Evolutionary conservation across 352 stramenopile genomes (phyloP).

Genomic region (Phytophthora lateralis): DNA sequence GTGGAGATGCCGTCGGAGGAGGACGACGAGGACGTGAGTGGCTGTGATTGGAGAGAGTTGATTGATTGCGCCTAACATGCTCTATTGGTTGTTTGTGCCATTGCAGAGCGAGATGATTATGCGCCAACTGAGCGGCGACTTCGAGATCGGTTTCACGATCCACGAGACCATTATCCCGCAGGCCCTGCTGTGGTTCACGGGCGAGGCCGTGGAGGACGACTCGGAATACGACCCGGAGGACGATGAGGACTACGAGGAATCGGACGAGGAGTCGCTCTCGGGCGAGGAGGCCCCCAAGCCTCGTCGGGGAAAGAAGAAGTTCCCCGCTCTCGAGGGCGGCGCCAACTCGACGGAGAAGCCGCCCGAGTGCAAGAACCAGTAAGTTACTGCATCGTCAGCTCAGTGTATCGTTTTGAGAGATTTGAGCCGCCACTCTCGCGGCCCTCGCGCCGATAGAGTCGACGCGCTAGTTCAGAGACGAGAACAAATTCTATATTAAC

Average conservation of each 20-base stretch:
- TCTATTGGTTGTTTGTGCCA: conserved; percentile 13
- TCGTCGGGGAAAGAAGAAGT: conserved; percentile 73
- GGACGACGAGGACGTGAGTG: conserved; percentile 79
- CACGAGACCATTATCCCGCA: conserved; percentile 90
- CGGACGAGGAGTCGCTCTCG: conserved; percentile 66
- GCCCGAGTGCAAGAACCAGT: conserved; percentile 91
- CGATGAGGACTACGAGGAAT: conserved; percentile 69
- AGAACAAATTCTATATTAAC: conserved; percentile 33
- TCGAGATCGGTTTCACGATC: conserved; percentile 88
- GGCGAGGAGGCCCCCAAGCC: conserved; percentile 60
- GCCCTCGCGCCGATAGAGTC: conserved; percentile 18
- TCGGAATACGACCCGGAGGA: conserved; percentile 87
- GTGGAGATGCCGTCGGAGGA: conserved; percentile 88
- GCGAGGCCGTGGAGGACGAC: conserved; percentile 78
- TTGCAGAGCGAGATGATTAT: conserved; percentile 85
- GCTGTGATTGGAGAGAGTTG: conserved; percentile 5
- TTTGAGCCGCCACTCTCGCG: conserved; percentile 12
- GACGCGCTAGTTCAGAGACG: conserved; percentile 17
- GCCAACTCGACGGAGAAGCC: conserved; percentile 79
- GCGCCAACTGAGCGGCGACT: conserved; percentile 83
- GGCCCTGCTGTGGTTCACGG: conserved; percentile 87
- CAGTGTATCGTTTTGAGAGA: conserved; percentile 33
- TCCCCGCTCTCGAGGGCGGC: conserved; percentile 67
- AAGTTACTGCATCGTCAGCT: conserved; percentile 38
- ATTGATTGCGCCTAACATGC: conserved; percentile 18